Evolutionary conservation across 352 stramenopile species (phyloP), one percentile per base, ranked within the genome.

Genomic region (Globisporangium ultimum): DNA sequence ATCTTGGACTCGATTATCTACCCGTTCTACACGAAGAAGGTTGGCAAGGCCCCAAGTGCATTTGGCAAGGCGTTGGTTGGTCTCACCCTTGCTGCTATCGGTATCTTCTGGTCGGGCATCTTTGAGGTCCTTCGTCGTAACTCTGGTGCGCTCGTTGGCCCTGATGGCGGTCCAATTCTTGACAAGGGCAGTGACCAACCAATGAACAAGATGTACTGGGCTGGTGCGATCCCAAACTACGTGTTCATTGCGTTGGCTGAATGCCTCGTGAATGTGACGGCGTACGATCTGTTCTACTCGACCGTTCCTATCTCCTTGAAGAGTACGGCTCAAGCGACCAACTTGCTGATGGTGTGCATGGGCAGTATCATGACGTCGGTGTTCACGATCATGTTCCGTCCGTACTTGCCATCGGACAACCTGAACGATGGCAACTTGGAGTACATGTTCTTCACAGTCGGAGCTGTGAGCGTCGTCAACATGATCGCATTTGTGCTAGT

Each of bases 391-490:
- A 80, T 88, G 68, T 88, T 87, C 68, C 60, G 64, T 40, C 67
- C 63, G 51, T 82, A 85, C 66, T 50, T 88, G 10, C 54, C 58
- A 40, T 63, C 60, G 13, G 63, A 88, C 67, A 49, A 87, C 67
- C 59, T 89, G 53, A 89, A 89, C 67, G 66, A 84, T 1, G 68
- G 70, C 60, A 58, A 87, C 65, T 59, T 89, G 34, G 79, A 89
- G 73, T 87, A 87, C 66, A 84, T 89, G 74, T 84, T 86, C 64
- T 89, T 84, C 65, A 70, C 66, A 1, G 67, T 87, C 41, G 77
- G 63, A 4, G 60, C 45, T n/a, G 60, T 86, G 22, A 78, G 69
- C 21, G 32, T 83, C n/a, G 59, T 86, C 41, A 89, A 86, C 67
- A 61, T 84, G 57, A 22, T 82, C 43, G 64, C 65, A 14, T 89